Base-by-base conservation (phyloP, 345 rosid species). In the Angophora floribunda region DNA sequence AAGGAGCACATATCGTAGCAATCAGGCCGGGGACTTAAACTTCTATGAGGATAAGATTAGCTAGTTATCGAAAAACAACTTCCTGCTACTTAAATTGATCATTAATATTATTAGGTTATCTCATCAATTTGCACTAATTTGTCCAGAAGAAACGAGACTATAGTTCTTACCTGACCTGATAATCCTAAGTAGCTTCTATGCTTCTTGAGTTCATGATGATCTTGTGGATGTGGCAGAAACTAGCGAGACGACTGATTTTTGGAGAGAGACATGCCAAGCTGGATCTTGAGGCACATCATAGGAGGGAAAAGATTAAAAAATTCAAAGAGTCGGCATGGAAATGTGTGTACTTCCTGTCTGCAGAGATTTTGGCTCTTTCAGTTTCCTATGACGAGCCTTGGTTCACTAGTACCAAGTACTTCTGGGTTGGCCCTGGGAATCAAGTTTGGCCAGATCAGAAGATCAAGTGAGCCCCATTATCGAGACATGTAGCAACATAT, bases 281-380 rank as follows among this genome's bases (percentile, higher is more conserved):
- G 87, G 93, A 94, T 88, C 82, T 91, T 80, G 91, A 89, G 59
- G 88, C 86, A 32, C 88, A 51, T 36, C 93, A 92, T 88, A 92
- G 88, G 88, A 91, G 90, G 92, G 93, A 95, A 91, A 96, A 93
- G 88, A 91, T 95, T 88, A 88, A 90, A 36, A 96, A 96, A 89
- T 97, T 97, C 90, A 95, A 96, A 90, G 99, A 97, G 89, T 95
- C 99, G 1, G 98, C 98, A 5, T 97, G 99, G 99, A 97, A 97
- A 92, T 96, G 95, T 90, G 88, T 95, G 32, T 96, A 96, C 87
- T 97, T 91, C 86, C 91, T 96, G 85, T 95, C 98, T 16, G 96
- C 97, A 28, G 99, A 97, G 93, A 47, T 92, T 92, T 90, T 96
- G 84, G 93, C 93, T 85, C 75, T 97, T 28, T 89, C 87, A 86